Evolutionary conservation across 2,329 filamentous ascomycete genomes (phyloP).

Genomic region (Botryosphaeria dothidea): DNA sequence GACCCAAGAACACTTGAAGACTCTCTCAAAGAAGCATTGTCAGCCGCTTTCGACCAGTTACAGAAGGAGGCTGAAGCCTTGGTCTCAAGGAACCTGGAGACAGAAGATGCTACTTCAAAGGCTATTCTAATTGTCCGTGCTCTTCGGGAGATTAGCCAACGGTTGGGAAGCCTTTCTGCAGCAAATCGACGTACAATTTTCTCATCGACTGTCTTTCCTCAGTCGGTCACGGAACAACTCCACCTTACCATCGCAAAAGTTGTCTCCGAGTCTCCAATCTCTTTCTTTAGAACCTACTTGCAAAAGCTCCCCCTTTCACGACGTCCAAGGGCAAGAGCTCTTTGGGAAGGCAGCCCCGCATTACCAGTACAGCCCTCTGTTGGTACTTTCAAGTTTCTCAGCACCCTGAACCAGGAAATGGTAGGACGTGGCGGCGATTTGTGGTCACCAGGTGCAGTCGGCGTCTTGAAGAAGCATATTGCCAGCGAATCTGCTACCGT

Average conservation of each 20-base stretch:
- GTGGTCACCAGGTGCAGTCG: conserved; percentile 73
- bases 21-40: conserved; percentile 58
- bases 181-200: conserved; percentile 30
- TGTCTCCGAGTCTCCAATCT: conserved; percentile 53
- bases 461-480: conserved; percentile 61
- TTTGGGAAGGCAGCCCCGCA: conserved; percentile 80
- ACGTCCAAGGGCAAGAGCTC: conserved; percentile 59
- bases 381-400: conserved; percentile 70
- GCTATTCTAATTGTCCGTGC: conserved; percentile 68
- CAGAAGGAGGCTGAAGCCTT: conserved; percentile 46
- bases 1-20: conserved; percentile 67
- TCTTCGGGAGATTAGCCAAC: conserved; percentile 70
- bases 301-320: conserved; percentile 45
- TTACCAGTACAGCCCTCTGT: conserved; percentile 80
- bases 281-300: conserved; percentile 45
- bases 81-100: conserved; percentile 29
- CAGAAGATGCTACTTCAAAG: conserved; percentile 48
- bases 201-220: conserved; percentile 31
- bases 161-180: conserved; percentile 53
- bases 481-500: conserved; percentile 47
- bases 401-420: conserved; percentile 67
- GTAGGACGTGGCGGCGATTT: conserved; percentile 70
- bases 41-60: conserved; percentile 59
- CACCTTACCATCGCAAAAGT: conserved; percentile 62
- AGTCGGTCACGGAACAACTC: conserved; percentile 62